Base-by-base conservation (phyloP, 768 basidiomycete species). In the Kwoniella dejecticola region DNA sequence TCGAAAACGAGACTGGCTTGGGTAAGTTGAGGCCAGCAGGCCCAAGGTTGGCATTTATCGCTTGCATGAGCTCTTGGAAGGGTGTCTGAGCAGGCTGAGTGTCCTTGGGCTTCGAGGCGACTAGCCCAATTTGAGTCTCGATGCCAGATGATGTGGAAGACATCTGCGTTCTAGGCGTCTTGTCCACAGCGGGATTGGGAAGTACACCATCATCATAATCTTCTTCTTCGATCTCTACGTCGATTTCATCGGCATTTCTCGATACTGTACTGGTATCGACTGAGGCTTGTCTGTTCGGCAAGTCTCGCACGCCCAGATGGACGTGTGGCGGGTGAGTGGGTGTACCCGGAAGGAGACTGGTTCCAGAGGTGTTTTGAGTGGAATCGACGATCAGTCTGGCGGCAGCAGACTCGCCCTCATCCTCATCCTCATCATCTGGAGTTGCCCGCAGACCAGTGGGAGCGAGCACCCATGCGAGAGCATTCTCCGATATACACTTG, bases 391-490 rank as follows among this genome's bases (percentile, higher is more conserved):
- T n/a, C n/a, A n/a, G n/a, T 17, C 24, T 12, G 29, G 7, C 26
- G 13, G 7, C 30, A 0, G 2, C 13, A 10, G 31, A 4, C 12
- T 62, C 52, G 29, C 42, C n/a, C n/a, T n/a, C 60, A n/a, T 55
- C 52, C 23, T 55, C 52, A 10, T 62, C 17, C 13, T 55, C 60
- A 44, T 42, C 46, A 4, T 38, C 24, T 15, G 45, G 26, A 15
- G 49, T 17, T 5, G 38, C 29, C 8, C n/a, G 5, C 6, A 62
- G 6, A 21, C 52, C 52, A 44, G 31, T 40, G 1, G 60, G 69
- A 13, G 47, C 49, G 23, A 64, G 57, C 4, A 74, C 41, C 72
- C 72, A 74, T 4, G 59, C 59, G 8, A 74, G 49, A 0, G 64
- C 67, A 30, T 65, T 55, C 13, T 68, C 68, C 11, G 46, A 7